Base-by-base conservation (phyloP, 306 rosid species). In the Glycine tomentella region DNA sequence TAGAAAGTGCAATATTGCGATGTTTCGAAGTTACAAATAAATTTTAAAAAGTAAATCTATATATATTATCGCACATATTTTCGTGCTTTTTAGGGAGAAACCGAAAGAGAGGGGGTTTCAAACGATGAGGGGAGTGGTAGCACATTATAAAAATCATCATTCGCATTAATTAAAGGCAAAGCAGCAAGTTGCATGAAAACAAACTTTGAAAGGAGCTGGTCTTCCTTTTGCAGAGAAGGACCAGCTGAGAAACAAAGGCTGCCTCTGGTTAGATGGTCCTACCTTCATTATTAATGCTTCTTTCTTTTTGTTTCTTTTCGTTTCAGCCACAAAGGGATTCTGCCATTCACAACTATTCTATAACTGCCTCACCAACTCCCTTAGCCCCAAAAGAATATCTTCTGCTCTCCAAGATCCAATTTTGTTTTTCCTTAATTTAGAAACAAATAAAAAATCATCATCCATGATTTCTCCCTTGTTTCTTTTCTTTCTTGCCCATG, bases 231-330 rank as follows among this genome's bases (percentile, higher is more conserved):
- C 40, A 76, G 51, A 55, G 62, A 76, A 81, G 76, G 80, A 71
- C 82, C 84, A 75, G 44, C 13, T 4, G 10, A 9, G n/a, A 76
- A 62, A 81, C 57, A 73, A 75, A 78, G 56, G 64, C 57, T 79
- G 86, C 80, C 83, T 78, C 20, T 46, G 48, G 77, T 77, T 75
- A 55, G 71, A 64, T 82, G 87, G 84, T 82, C 87, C 88, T 79
- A 46, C 42, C 63, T 62, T 61, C 14, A 13, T 65, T 58, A 78
- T 83, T 44, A 81, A 64, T 76, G 81, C 76, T 6, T 73, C 79
- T 25, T 25, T 25, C 31, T 25, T 25, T 25, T 25, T 25, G 31
- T 25, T 25, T 25, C 82, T 50, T 85, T 74, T 14, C 2, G 38
- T 83, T 36, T 55, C 74, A 87, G 69, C 89, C 89, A 79, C 87